Conservation (phyloP, 2,329 filamentous ascomycete species). For the Colletotrichum zoysiae region DNA sequence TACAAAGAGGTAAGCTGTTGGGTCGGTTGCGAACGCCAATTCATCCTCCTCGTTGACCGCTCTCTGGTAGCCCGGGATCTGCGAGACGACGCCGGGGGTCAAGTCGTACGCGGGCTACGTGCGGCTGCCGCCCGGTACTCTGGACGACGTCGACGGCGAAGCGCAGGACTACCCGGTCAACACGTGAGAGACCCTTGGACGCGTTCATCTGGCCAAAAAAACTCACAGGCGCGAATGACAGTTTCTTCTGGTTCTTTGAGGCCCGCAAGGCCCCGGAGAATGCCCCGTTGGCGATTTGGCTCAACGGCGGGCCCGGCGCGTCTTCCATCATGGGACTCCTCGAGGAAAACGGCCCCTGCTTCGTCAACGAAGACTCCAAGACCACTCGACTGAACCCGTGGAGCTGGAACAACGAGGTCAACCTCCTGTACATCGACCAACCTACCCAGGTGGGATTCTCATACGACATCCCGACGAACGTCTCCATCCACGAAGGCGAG, state of each 20-base stretch:
- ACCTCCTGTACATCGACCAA: constrained; percentile 63
- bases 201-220: neutral
- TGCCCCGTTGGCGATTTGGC: constrained; percentile 63
- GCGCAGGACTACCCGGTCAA: constrained; percentile 57
- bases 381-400: constrained; percentile 64
- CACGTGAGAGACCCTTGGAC: constrained; percentile 54
- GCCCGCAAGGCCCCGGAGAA: constrained; percentile 50
- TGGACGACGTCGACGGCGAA: constrained; percentile 59
- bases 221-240: neutral
- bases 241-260: constrained; percentile 48
- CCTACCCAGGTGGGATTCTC: constrained; percentile 74
- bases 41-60: constrained; percentile 37
- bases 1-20: constrained; percentile 65
- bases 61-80: constrained; percentile 64
- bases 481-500: constrained; percentile 56
- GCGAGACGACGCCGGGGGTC: constrained; percentile 68
- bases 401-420: constrained; percentile 67
- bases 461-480: constrained; percentile 70
- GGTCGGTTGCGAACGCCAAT: neutral
- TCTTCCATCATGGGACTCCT: constrained; percentile 63
- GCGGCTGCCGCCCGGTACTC: constrained; percentile 59
- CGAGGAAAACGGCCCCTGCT: constrained; percentile 61
- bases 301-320: constrained; percentile 67
- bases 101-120: constrained; percentile 77
- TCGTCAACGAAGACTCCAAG: constrained; percentile 57